phyloP scores from a whole-genome alignment of 73 alveolate species.

The Paramecium sexaurelia region DNA sequence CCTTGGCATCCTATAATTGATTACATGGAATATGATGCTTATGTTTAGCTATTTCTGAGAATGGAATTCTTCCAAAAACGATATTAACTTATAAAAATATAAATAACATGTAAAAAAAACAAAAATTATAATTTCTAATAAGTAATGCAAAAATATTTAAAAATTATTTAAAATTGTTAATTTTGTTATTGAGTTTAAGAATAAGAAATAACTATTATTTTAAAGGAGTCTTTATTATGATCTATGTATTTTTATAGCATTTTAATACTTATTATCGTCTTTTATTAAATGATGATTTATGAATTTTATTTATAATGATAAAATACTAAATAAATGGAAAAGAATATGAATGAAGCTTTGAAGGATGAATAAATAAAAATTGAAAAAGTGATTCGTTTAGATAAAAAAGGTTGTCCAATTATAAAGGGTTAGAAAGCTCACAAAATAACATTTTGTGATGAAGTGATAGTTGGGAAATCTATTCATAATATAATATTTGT shows the following conservation, averaged over 20 bases:
- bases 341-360: not conserved
- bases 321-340: conserved; percentile 1
- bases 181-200: not conserved
- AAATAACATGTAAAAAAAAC: not conserved
- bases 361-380: not conserved
- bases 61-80: not conserved
- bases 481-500: conserved; percentile 1
- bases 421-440: not conserved
- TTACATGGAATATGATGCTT: not conserved
- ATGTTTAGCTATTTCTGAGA: not conserved
- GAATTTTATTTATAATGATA: not conserved
- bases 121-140: not conserved
- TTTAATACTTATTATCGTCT: not conserved
- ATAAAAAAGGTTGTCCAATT: not conserved
- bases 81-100: not conserved
- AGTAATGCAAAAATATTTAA: not conserved
- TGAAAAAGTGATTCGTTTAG: not conserved
- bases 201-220: not conserved
- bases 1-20: not conserved
- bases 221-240: not conserved
- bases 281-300: not conserved
- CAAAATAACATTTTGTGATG: conserved; percentile 4
- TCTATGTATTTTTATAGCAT: not conserved
- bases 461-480: not conserved
- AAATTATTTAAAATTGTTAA: not conserved